phyloP scores from a whole-genome alignment of 768 basidiomycete species.

The Tubosaeta sp. region DNA sequence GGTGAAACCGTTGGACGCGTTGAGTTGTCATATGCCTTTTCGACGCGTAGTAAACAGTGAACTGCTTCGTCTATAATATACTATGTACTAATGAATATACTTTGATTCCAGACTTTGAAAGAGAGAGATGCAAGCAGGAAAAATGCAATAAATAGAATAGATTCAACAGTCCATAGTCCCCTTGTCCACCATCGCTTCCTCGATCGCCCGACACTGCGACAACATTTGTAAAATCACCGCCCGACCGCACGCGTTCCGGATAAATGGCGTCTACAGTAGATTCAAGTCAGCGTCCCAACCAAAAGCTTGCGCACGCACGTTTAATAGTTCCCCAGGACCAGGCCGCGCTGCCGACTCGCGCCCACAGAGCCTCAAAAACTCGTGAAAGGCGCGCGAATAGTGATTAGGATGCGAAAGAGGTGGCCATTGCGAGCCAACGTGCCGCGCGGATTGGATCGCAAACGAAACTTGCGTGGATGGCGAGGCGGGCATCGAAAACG shows the following conservation, averaged over 20 bases:
- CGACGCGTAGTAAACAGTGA: too few species aligned
- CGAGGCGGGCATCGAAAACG: conserved; percentile 49
- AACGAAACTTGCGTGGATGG: conserved; percentile 18
- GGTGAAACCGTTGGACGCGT: too few species aligned
- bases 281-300: conserved; percentile 3
- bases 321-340: conserved; percentile 50
- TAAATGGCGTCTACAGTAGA: conserved; percentile 50
- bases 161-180: conserved; percentile 3
- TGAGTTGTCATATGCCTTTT: too few species aligned
- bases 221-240: conserved; percentile 64
- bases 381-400: conserved; percentile 67
- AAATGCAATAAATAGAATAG: background rate
- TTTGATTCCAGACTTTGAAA: background rate
- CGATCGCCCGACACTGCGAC: conserved; percentile 62
- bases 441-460: conserved; percentile 37
- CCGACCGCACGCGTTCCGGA: conserved; percentile 66
- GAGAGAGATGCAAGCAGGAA: background rate
- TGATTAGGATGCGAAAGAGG: conserved; percentile 52
- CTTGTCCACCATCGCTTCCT: conserved; percentile 36
- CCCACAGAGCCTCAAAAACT: conserved; percentile 66
- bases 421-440: conserved; percentile 62
- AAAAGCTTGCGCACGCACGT: conserved; percentile 39
- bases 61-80: too few species aligned
- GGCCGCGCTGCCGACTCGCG: conserved; percentile 55
- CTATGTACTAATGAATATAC: too few species aligned